Evolutionary conservation across 805 yeast species (phyloP).

Genomic region (Ogataea pini): DNA sequence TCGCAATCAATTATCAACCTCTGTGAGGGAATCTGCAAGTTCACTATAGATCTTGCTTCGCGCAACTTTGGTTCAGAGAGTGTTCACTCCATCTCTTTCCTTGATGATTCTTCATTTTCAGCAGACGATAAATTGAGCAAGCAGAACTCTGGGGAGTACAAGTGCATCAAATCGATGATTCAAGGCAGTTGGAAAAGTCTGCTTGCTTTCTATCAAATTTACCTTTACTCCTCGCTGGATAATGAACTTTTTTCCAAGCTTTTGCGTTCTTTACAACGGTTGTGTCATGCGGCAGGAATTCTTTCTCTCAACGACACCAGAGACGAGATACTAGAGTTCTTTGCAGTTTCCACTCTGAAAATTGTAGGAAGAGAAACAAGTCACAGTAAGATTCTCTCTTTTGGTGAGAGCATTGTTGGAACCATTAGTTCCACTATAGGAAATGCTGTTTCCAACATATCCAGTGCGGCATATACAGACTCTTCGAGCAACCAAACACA

Average conservation of each 20-base stretch:
- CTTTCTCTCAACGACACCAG: constrained; percentile 57
- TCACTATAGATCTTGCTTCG: constrained; percentile 45
- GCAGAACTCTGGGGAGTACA: constrained; percentile 10
- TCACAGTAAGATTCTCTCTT: constrained; percentile 41
- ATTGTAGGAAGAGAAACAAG: constrained; percentile 36
- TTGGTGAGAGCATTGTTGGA: constrained; percentile 54
- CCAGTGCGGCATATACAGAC: constrained; percentile 14
- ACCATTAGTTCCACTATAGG: constrained; percentile 47
- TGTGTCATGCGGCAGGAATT: constrained; percentile 81
- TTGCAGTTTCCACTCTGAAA: constrained; percentile 47
- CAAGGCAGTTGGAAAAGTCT: constrained; percentile 41
- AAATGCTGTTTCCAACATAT: constrained; percentile 36
- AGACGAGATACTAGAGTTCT: constrained; percentile 54
- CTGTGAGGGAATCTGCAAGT: constrained; percentile 68
- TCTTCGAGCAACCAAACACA: not conserved
- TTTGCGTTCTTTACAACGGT: constrained; percentile 73
- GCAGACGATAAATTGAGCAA: constrained; percentile 10
- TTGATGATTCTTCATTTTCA: constrained; percentile 23
- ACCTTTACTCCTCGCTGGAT: constrained; percentile 68
- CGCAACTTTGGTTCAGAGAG: constrained; percentile 10
- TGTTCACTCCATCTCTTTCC: constrained; percentile 21
- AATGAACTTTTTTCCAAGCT: constrained; percentile 65
- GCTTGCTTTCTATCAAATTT: constrained; percentile 47
- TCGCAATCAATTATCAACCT: constrained; percentile 52
- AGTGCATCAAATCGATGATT: constrained; percentile 31